Evolutionary conservation across 2,329 filamentous ascomycete species (phyloP).

Genomic region (Zymoseptoria passerinii): DNA sequence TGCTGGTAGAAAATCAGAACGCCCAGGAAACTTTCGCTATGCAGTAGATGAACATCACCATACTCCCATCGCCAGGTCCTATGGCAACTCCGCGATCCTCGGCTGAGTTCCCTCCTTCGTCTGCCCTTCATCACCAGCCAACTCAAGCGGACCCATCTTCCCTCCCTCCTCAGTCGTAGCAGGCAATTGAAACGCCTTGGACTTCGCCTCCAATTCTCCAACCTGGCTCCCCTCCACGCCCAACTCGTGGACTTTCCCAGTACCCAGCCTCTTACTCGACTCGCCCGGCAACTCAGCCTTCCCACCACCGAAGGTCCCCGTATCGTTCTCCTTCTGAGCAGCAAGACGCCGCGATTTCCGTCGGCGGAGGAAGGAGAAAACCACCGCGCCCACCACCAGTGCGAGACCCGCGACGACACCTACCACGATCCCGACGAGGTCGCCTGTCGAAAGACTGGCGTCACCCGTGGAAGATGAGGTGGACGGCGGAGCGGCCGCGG

Average conservation of each 20-base stretch:
- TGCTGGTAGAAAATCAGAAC: no score
- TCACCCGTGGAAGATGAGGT: not conserved
- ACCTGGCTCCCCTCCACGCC: not conserved
- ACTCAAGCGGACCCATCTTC: not conserved
- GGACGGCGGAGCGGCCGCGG: not conserved
- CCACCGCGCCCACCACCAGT: not conserved
- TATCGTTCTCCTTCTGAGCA: not conserved
- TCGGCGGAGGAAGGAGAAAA: not conserved
- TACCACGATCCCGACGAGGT: constrained; percentile 4
- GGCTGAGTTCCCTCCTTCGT: not conserved
- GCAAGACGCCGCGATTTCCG: not conserved
- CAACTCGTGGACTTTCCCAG: not conserved
- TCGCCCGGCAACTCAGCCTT: not conserved
- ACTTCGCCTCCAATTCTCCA: not conserved
- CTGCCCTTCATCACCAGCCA: not conserved
- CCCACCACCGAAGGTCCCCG: not conserved
- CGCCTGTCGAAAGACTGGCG: constrained; percentile 1
- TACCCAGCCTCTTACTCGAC: not conserved
- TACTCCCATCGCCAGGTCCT: no score
- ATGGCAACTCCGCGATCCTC: not conserved
- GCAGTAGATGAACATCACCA: no score
- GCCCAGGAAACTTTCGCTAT: no score
- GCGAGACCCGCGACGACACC: not conserved
- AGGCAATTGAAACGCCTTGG: not conserved
- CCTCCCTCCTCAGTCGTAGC: not conserved